These are phyloP conservation scores for Aquilaria agallochum DNA, from an alignment of 441 rosid genomes.

Conservation along the genomic window DNA sequence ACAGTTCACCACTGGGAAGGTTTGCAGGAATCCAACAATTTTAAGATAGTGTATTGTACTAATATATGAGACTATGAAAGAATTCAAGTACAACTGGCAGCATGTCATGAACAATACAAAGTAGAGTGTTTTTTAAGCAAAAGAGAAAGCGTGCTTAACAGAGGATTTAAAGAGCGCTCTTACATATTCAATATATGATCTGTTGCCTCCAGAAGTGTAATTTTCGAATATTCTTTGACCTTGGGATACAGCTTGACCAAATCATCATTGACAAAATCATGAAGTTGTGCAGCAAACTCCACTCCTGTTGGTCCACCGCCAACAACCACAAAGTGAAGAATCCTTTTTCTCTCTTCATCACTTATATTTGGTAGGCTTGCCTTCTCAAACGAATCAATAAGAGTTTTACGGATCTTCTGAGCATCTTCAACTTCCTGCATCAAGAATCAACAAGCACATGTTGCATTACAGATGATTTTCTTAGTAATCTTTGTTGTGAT, in stretches of 20 bases:
- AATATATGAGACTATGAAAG: too few species aligned
- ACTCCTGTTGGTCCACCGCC: conserved; percentile 99
- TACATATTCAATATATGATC: conserved; percentile 92
- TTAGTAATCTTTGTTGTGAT: too few species aligned
- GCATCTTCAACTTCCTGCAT: conserved; percentile 97
- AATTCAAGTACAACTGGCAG: too few species aligned
- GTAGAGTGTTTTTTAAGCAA: too few species aligned
- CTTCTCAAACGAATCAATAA: conserved; percentile 86
- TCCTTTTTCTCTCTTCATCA: conserved; percentile 82
- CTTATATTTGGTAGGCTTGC: conserved; percentile 80
- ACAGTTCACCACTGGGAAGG: too few species aligned
- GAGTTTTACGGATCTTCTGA: conserved; percentile 74
- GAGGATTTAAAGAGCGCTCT: conserved; percentile 18
- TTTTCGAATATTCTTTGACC: conserved; percentile 50
- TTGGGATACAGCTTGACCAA: conserved; percentile 71
- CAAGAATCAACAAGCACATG: not conserved
- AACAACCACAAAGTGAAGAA: conserved; percentile 94
- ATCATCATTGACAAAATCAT: conserved; percentile 88
- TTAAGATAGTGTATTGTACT: too few species aligned
- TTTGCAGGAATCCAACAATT: too few species aligned
- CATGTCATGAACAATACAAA: too few species aligned
- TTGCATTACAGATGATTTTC: too few species aligned
- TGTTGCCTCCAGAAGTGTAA: conserved; percentile 91
- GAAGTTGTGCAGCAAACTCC: conserved; percentile 97
- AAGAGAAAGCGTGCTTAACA: not conserved